Base-by-base conservation (phyloP, 2,329 filamentous ascomycete genomes). In the Colletotrichum sp. region DNA sequence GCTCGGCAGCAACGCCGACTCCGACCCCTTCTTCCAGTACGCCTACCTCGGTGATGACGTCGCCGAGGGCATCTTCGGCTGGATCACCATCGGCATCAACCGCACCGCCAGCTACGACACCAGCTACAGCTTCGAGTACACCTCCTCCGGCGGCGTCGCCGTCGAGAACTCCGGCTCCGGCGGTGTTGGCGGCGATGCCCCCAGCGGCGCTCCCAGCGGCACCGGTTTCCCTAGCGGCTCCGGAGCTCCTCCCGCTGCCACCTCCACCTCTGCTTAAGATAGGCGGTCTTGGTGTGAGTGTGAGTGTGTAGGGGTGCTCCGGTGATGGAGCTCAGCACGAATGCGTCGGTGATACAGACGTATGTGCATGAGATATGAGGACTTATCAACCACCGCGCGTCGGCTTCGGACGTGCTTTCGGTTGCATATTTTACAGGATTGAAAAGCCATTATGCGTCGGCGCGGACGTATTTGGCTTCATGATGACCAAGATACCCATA, bases 1-100 rank as follows among this genome's bases (percentile, higher is more conserved):
- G 79, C 85, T 88, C 75, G 87, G 87, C n/a, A 26, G 15, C 63
- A 86, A 86, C 62, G 85, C 84, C 7, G 84, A 86, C 66, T 89
- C 88, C 71, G 88, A 90, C 78, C 90, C 90, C 2, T 85, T 90
- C 78, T 82, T 90, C 69, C 85, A 91, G 79, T 90, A 90, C 76
- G 86, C 88, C 13, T 84, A 87, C 18, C 84, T 92, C 9, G 89
- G 90, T 5, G 87, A 90, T 24, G 81, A 83, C 32, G 79, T 88
- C 8, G 76, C 79, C 1, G 87, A 89, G 65, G 88, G 88, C 59
- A 76, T 89, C 30, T 82, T 89, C 67, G 86, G 82, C n/a, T 89
- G 87, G 88, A 87, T 89, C 75, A 83, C 84, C 1, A 79, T 89
- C 34, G 88, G 85, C 8, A 83, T 89, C 24, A 84, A 87, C 74